These are phyloP conservation scores for Coemansia linderi DNA, from an alignment of 371 early-diverging fungal species.

Conservation along the genomic window DNA sequence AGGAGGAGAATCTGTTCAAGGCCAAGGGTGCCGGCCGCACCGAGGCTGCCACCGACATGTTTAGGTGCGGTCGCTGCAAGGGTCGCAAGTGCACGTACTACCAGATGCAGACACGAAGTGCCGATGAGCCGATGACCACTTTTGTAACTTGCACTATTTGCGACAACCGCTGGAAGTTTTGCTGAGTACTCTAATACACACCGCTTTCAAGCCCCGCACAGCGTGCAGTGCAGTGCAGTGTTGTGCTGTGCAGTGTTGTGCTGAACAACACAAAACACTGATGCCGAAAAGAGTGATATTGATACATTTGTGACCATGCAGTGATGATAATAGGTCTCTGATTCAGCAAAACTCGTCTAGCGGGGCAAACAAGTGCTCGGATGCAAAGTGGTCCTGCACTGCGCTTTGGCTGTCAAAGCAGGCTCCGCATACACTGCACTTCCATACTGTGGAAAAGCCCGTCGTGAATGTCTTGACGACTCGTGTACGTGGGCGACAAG, in stretches of 20 bases:
- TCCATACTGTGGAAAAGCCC: constrained; percentile 38
- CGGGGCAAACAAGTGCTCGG: constrained; percentile 50
- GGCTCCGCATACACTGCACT: constrained; percentile 49
- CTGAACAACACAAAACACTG: neutral
- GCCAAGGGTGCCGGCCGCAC: constrained; percentile 78
- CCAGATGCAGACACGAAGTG: constrained; percentile 98
- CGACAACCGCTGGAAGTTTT: constrained; percentile 81
- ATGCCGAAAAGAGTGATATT: neutral
- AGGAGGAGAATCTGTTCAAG: constrained; percentile 72
- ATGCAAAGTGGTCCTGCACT: constrained; percentile 50
- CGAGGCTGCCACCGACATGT: constrained; percentile 90
- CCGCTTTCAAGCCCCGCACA: neutral
- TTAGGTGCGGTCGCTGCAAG: constrained; percentile 94
- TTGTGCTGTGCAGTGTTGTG: neutral
- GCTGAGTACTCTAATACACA: constrained; percentile 18
- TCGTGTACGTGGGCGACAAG: neutral
- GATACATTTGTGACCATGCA: neutral
- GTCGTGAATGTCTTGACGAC: neutral
- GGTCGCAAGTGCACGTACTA: constrained; percentile 87
- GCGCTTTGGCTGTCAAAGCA: constrained; percentile 39
- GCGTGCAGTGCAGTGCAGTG: neutral
- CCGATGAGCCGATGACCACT: constrained; percentile 99
- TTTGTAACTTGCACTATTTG: constrained; percentile 88
- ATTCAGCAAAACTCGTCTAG: constrained; percentile 41
- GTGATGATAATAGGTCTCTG: neutral